Base-by-base conservation (phyloP, 2,329 filamentous ascomycete species). In the Cercospora brassicicola region DNA sequence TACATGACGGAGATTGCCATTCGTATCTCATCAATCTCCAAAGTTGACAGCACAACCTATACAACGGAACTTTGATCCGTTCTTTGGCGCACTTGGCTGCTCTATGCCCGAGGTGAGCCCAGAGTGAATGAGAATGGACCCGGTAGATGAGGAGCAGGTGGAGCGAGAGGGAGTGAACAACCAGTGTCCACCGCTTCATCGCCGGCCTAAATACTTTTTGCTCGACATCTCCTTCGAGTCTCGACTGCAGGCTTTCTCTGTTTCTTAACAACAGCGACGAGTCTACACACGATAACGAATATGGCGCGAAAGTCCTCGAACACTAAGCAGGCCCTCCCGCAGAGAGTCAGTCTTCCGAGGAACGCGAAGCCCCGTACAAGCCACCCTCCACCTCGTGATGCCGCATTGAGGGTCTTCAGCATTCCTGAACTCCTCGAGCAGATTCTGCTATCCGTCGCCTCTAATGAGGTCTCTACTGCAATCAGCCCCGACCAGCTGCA, bases 161-260 rank as follows among this genome's bases (percentile, higher is more conserved):
- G 4, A n/a, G 13, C 2, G 33, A 39, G 33, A 39, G n/a, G 13
- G 33, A 39, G 33, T 39, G 13, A 39, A n/a, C 13, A n/a, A 15
- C 1, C 2, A 3, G 1, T 1, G 1, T 36, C 13, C 6, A 1
- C 1, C 4, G 0, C 26, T 28, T 28, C 4, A 7, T 28, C 4
- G 7, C 11, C 4, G 15, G 11, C 33, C 11, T 2, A 36, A 1
- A 15, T 36, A 15, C 13, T 36, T 36, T 4, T 36, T 11, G 33
- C 15, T 15, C 33, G 2, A 39, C 33, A 39, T 7, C 13, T 15
- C 7, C 33, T 15, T 39, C 13, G 13, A 39, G 33, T 39, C 33
- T 39, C 33, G 13, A 39, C 33, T 39, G 33, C 5, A 39, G 5
- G 2, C 33, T 6, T n/a, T 39, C 5, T 39, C 33, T 7, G 13